Evolutionary conservation across 441 rosid genomes (phyloP), one percentile per base, ranked within the genome.

Genomic region (Syzygium syzygioides): DNA sequence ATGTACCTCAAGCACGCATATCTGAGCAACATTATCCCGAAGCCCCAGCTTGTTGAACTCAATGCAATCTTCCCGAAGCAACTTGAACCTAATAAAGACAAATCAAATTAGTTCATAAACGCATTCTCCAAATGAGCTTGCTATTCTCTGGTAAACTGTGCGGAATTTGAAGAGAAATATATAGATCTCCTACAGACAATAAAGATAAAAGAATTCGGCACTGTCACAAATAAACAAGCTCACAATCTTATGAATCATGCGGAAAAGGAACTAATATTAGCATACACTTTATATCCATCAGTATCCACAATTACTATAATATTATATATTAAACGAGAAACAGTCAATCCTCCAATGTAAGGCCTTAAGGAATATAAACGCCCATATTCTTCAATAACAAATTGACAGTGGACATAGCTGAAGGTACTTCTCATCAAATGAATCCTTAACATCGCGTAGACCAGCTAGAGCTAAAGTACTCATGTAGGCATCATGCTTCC

Each of bases 11-110:
- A 98, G 90, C 87, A 98, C 98, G 87, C 98, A 98, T 93, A 97
- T 96, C 93, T 98, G 99, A 89, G 98, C 99, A 94, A 98, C 99
- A 94, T 98, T 97, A 92, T 98, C 98, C 68, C 99, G 95, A 85
- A 98, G 98, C 87, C 97, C 97, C 92, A 94, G 94, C 92, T 93
- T 95, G 91, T 92, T 97, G 92, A 92, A 98, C 90, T 96, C 96
- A 60, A 97, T 94, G 91, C 93, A 92, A 93, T 97, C 99, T 91
- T 98, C 99, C 56, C 94, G 90, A 60, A 95, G 94, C 93, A 98
- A 91, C 94, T 96, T 98, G 95, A 98, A 95, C 91, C 99, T 98
- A 89, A 90, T n/a, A 90, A 52, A 64, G 90, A 60, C 80, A 68
- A 85, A 89, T 37, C 59, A 64, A 89, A 88, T 89, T 86, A 91